Percentiles rank a stretch among this genome's conserved stretches.
Evolutionary conservation across 208 protist species (phyloP).

Genomic region (Borovskyia barvae): DNA sequence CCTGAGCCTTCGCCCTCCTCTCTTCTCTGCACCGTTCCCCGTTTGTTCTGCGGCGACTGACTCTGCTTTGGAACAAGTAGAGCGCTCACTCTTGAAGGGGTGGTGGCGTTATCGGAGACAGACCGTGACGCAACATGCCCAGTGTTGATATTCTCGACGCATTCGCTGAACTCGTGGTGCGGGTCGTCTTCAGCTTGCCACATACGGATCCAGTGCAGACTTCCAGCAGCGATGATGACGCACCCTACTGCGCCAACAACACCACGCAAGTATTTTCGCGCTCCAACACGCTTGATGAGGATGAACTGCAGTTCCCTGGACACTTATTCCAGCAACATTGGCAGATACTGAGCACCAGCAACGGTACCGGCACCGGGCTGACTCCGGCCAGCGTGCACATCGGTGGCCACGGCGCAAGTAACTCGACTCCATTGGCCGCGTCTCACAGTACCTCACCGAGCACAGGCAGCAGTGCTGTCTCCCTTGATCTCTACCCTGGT

Average conservation of each 20-base stretch:
- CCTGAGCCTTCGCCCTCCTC: neutral
- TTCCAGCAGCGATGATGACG: conserved; percentile 8
- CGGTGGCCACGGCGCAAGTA: neutral
- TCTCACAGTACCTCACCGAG: conserved; percentile 4
- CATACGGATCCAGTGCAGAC: conserved; percentile 9
- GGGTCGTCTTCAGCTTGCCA: conserved; percentile 57
- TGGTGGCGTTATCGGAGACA: no score
- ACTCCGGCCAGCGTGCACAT: neutral
- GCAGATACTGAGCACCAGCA: no score
- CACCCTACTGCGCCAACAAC: conserved; percentile 6
- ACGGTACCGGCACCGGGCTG: neutral
- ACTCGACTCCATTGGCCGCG: neutral
- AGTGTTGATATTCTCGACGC: conserved; percentile 59
- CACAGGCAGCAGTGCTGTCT: conserved; percentile 17
- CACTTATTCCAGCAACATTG: neutral
- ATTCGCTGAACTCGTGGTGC: conserved; percentile 66
- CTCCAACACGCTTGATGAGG: conserved; percentile 1
- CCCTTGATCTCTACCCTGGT: conserved; percentile 21
- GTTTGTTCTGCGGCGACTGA: no score
- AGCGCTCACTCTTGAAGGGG: no score
- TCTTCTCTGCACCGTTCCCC: neutral
- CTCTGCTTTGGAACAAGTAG: no score
- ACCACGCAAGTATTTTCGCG: conserved; percentile 20
- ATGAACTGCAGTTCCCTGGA: neutral
- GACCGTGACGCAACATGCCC: conserved; percentile 30